These are phyloP conservation scores for Polygonum maritimum DNA, from an alignment of 148 eudicot genomes.

Conservation along the genomic window DNA sequence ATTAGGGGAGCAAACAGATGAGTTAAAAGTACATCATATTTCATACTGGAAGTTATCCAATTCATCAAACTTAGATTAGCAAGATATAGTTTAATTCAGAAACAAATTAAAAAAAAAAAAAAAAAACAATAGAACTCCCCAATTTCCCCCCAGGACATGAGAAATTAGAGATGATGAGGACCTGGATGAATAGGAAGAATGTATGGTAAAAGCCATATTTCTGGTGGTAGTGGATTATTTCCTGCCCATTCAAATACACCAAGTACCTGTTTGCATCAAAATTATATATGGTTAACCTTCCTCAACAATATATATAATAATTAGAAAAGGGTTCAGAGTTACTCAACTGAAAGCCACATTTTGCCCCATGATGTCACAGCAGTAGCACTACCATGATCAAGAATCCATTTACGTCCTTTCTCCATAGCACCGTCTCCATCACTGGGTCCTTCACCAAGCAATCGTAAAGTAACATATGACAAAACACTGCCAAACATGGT, in stretches of 20 bases:
- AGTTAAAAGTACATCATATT: not conserved
- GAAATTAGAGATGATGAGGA: slow-evolving; percentile 14
- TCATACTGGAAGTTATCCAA: not conserved
- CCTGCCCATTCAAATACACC: slow-evolving; percentile 98
- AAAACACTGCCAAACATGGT: slow-evolving; percentile 94
- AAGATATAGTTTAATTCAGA: not conserved
- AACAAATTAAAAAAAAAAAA: not conserved
- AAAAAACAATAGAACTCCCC: not conserved
- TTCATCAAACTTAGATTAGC: not conserved
- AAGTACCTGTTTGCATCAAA: slow-evolving; percentile 50
- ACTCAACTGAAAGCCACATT: slow-evolving; percentile 97
- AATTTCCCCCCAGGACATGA: not conserved
- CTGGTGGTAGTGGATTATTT: slow-evolving; percentile 95
- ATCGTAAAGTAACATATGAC: slow-evolving; percentile 79
- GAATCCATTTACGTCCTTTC: slow-evolving; percentile 80
- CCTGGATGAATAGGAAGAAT: slow-evolving; percentile 95
- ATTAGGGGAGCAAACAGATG: not conserved
- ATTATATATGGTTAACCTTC: slow-evolving; percentile 3
- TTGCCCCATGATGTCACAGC: slow-evolving; percentile 95
- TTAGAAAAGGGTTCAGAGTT: slow-evolving; percentile 15
- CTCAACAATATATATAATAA: not conserved
- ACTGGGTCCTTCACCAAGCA: slow-evolving; percentile 85
- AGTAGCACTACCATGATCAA: slow-evolving; percentile 90
- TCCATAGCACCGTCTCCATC: slow-evolving; percentile 91
- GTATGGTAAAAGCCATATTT: slow-evolving; percentile 90